Conservation (phyloP, 257 asterid genomes). For the Thymus mandschuricus region DNA sequence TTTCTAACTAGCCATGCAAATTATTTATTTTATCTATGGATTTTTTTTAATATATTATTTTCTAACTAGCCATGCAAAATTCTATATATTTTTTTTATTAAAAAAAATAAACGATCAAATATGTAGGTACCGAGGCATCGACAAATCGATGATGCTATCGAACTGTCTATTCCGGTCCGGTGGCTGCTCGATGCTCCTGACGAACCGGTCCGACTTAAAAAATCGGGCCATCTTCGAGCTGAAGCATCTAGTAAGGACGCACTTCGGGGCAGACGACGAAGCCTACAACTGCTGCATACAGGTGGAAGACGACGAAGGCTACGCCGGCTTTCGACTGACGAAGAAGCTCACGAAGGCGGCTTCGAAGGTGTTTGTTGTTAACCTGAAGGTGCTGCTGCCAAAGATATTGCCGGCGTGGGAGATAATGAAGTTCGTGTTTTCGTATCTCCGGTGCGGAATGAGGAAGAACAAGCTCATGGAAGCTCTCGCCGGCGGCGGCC, state of each 20-base stretch:
- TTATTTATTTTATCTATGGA: no score
- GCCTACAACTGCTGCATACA: constrained; percentile 39
- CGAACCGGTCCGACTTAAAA: constrained; percentile 6
- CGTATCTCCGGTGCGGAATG: constrained; percentile 13
- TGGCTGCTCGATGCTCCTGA: constrained; percentile 41
- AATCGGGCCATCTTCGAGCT: constrained; percentile 24
- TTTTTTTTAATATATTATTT: no score
- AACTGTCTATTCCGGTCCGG: constrained; percentile 46
- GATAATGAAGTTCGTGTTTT: constrained; percentile 17
- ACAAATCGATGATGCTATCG: constrained; percentile 44
- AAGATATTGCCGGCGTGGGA: constrained; percentile 39
- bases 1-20: no score
- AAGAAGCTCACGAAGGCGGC: constrained; percentile 32
- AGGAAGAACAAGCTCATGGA: constrained; percentile 11
- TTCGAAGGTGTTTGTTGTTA: constrained; percentile 32
- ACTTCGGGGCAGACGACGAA: constrained; percentile 32
- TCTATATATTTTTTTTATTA: no score
- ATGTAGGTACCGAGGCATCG: constrained; percentile 30
- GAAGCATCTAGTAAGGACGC: constrained; percentile 33
- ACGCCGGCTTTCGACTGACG: constrained; percentile 35
- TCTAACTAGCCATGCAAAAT: no score
- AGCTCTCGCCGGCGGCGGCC: neutral
- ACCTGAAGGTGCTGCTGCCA: constrained; percentile 36
- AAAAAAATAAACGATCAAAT: no score
- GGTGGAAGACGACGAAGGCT: constrained; percentile 31